phyloP scores from a whole-genome alignment of 352 stramenopile genomes.

The Phytopythium vexans region DNA sequence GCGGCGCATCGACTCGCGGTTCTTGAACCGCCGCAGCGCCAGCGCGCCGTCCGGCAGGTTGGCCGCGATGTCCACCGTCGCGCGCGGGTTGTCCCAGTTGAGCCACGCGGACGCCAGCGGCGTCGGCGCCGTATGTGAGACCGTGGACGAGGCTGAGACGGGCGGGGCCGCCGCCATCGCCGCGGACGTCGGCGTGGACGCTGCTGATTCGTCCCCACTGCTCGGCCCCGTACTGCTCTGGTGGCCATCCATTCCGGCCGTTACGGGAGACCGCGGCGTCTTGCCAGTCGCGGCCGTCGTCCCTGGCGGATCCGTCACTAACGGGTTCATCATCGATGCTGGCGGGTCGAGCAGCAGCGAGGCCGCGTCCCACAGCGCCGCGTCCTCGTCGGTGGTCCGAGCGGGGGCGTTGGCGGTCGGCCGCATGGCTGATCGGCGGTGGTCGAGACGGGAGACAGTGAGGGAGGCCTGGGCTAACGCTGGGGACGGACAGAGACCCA shows the following conservation, averaged over 20 bases:
- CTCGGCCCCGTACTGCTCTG: constrained; percentile 18
- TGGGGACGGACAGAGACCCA: too few relatives aligned
- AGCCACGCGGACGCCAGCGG: constrained; percentile 38
- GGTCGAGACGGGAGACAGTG: too few relatives aligned
- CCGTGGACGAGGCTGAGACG: neutral
- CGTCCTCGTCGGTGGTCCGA: too few relatives aligned
- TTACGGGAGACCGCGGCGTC: neutral
- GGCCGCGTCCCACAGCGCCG: too few relatives aligned
- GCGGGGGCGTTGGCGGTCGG: too few relatives aligned
- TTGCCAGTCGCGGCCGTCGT: neutral
- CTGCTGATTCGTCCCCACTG: constrained; percentile 16
- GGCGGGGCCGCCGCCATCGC: constrained; percentile 1
- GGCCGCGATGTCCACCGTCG: constrained; percentile 26
- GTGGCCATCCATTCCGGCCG: too few relatives aligned
- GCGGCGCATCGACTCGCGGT: constrained; percentile 57
- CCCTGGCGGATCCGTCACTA: neutral
- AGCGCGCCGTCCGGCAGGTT: constrained; percentile 32
- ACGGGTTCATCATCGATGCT: too few relatives aligned
- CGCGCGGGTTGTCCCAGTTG: constrained; percentile 27
- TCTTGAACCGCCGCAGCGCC: constrained; percentile 41
- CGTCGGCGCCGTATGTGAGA: neutral
- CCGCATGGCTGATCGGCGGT: too few relatives aligned
- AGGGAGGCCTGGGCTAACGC: too few relatives aligned
- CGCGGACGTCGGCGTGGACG: neutral
- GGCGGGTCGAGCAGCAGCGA: too few relatives aligned